Conservation (phyloP, 495 filamentous ascomycete species). For the Penicillium lagena region DNA sequence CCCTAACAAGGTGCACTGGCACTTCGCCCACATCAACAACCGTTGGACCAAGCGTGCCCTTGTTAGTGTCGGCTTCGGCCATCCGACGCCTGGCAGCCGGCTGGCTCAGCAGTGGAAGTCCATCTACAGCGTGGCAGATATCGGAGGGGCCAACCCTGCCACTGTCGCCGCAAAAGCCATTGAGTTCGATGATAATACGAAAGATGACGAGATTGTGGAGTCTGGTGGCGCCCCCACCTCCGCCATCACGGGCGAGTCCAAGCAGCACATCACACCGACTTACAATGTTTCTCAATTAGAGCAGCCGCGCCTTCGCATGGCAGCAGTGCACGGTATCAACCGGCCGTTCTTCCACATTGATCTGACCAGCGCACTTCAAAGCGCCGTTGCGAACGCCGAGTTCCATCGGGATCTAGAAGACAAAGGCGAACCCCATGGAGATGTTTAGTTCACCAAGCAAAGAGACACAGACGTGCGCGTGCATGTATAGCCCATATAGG, state of each 20-base stretch:
- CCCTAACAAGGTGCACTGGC: conserved; percentile 88
- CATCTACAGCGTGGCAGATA: conserved; percentile 92
- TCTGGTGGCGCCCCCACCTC: too few relatives aligned
- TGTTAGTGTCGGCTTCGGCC: conserved; percentile 88
- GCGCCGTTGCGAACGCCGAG: conserved; percentile 84
- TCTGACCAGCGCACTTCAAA: conserved; percentile 84
- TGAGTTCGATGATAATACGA: too few relatives aligned
- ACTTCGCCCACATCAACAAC: conserved; percentile 91
- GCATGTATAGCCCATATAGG: too few relatives aligned
- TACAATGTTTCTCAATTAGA: too few relatives aligned
- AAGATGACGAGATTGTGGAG: too few relatives aligned
- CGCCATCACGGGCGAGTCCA: too few relatives aligned
- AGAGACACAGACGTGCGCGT: too few relatives aligned
- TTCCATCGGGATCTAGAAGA: too few relatives aligned
- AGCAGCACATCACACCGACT: too few relatives aligned
- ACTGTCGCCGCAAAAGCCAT: conserved; percentile 29
- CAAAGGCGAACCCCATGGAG: too few relatives aligned
- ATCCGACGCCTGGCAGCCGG: conserved; percentile 59
- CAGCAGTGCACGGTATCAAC: conserved; percentile 77
- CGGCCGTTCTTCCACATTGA: conserved; percentile 93
- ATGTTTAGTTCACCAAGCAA: too few relatives aligned
- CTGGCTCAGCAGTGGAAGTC: conserved; percentile 76
- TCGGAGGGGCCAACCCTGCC: conserved; percentile 60
- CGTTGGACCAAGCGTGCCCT: conserved; percentile 96
- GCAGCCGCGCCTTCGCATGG: too few relatives aligned